Percentiles rank a stretch among this genome's conserved stretches.
These are phyloP conservation scores for Trichoderma sp. DNA, from an alignment of 2,329 filamentous ascomycete species.

Conservation along the genomic window DNA sequence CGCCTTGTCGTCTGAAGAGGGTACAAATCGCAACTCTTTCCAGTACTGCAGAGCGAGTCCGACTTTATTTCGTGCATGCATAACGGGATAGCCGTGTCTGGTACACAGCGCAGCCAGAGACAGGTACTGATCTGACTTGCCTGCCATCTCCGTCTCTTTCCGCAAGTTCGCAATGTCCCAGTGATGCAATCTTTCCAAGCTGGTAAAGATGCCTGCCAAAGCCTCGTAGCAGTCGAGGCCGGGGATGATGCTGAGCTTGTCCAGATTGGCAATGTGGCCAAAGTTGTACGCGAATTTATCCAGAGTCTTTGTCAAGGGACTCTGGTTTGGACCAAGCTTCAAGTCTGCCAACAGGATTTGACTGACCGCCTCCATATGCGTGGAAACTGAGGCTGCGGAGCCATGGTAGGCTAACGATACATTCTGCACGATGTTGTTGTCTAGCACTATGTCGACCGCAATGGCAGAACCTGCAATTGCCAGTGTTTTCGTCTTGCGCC, in stretches of 20 bases:
- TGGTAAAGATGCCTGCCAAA: conserved; percentile 68
- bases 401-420: conserved; percentile 64
- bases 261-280: conserved; percentile 64
- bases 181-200: conserved; percentile 65
- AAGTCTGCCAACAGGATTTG: conserved; percentile 66
- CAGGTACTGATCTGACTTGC: conserved; percentile 49
- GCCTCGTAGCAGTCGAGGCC: conserved; percentile 76
- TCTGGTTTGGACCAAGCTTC: conserved; percentile 56
- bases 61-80: conserved; percentile 66
- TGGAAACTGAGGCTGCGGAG: conserved; percentile 56
- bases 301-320: conserved; percentile 67
- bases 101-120: conserved; percentile 64
- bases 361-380: conserved; percentile 60
- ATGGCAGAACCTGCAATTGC: conserved; percentile 62
- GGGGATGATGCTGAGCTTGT: conserved; percentile 67
- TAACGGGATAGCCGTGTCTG: conserved; percentile 66
- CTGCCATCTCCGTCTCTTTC: conserved; percentile 45
- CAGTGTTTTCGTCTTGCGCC: conserved; percentile 53
- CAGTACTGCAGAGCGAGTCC: conserved; percentile 77
- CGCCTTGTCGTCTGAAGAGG: conserved; percentile 36
- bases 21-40: conserved; percentile 59
- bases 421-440: conserved; percentile 59
- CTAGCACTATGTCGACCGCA: conserved; percentile 59
- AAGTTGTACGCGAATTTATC: conserved; percentile 71
- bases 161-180: conserved; percentile 64